These are phyloP conservation scores for Lactarius pseudohatsudake DNA, from an alignment of 768 basidiomycete species.

Conservation along the genomic window DNA sequence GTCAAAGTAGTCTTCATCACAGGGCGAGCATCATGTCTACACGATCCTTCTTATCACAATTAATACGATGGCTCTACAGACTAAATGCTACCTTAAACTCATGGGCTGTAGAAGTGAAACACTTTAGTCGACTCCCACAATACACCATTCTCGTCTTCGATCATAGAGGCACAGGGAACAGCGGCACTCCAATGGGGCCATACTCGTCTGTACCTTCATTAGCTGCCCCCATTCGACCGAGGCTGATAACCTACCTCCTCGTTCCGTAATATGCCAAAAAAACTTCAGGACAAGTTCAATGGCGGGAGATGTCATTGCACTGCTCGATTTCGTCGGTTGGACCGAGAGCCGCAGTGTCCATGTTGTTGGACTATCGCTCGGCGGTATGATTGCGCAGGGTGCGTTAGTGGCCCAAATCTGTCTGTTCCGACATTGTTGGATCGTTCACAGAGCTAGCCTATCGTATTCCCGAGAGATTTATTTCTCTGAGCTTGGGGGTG, in stretches of 20 bases:
- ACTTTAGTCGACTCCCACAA: conserved; percentile 54
- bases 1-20: conserved; percentile 74
- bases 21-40: conserved; percentile 45
- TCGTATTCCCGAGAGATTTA: conserved; percentile 63
- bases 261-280: neutral
- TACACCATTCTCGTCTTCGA: conserved; percentile 76
- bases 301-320: conserved; percentile 69
- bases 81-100: conserved; percentile 62
- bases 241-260: conserved; percentile 3
- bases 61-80: conserved; percentile 34
- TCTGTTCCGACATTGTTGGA: neutral
- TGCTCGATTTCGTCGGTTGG: conserved; percentile 75
- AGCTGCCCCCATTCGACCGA: conserved; percentile 15
- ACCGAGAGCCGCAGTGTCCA: conserved; percentile 59
- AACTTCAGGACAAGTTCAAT: conserved; percentile 62
- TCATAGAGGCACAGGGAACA: conserved; percentile 82
- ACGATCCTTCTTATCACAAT: neutral
- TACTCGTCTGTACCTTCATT: conserved; percentile 55
- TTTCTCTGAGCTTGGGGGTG: conserved; percentile 63
- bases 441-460: conserved; percentile 57
- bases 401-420: neutral
- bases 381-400: conserved; percentile 87
- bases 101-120: conserved; percentile 63
- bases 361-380: conserved; percentile 72
- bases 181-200: conserved; percentile 66